Evolutionary conservation across 768 basidiomycete species (phyloP).

Genomic region (Suillus tomentosus): DNA sequence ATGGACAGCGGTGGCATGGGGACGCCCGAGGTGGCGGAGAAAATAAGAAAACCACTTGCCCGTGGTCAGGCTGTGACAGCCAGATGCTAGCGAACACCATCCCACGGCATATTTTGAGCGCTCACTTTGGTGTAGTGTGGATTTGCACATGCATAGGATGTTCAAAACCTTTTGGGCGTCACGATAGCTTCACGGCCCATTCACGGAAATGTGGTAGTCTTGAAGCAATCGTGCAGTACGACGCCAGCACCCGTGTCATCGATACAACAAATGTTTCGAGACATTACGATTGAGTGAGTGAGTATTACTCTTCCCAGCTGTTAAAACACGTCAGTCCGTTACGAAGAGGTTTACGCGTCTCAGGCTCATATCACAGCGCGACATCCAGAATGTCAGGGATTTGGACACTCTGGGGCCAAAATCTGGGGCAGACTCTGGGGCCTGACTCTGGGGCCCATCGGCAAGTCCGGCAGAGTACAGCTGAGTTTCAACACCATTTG

Average conservation of each 20-base stretch:
- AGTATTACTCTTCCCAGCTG: not conserved
- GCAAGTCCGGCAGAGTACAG: no score
- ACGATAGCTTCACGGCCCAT: not conserved
- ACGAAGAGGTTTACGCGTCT: no score
- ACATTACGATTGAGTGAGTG: not conserved
- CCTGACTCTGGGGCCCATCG: no score
- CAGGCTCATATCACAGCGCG: no score
- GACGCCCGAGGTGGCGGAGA: not conserved
- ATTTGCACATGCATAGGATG: not conserved
- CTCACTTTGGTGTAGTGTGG: not conserved
- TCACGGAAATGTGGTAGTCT: not conserved
- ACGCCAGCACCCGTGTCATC: not conserved
- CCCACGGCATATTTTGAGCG: not conserved
- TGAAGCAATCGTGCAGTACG: not conserved
- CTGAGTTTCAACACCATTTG: no score
- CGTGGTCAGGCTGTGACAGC: conserved; percentile 8
- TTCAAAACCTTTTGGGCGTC: not conserved
- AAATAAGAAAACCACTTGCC: not conserved
- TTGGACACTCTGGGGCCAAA: no score
- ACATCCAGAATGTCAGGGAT: no score
- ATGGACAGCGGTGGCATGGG: conserved; percentile 9
- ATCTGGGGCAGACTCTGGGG: no score
- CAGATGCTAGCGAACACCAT: not conserved
- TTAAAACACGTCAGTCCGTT: no score
- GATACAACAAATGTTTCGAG: not conserved